These are phyloP conservation scores for Aureoboletus auriporus DNA, from an alignment of 768 basidiomycete genomes.

Conservation along the genomic window DNA sequence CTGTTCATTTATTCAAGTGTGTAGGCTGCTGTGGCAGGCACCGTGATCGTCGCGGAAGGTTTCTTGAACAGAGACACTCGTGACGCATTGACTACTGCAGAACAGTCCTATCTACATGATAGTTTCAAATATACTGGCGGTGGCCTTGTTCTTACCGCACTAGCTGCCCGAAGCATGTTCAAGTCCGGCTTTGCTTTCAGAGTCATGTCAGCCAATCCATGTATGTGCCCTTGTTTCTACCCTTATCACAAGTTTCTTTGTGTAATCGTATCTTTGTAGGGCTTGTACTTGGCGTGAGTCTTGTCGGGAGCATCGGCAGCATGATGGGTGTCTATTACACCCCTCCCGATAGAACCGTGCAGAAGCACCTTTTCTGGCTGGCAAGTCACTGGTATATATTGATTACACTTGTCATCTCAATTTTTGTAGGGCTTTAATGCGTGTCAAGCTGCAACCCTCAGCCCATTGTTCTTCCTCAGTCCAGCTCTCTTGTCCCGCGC, in stretches of 20 bases:
- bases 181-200: constrained; percentile 62
- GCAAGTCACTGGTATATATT: constrained; percentile 35
- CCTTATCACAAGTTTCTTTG: background rate
- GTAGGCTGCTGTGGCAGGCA: constrained; percentile 70
- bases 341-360: constrained; percentile 66
- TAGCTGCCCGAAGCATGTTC: constrained; percentile 78
- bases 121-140: constrained; percentile 83
- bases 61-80: constrained; percentile 78
- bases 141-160: constrained; percentile 71
- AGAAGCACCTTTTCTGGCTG: constrained; percentile 81
- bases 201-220: constrained; percentile 82
- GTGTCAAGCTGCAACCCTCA: constrained; percentile 82
- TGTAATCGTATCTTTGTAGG: constrained; percentile 36
- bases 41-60: constrained; percentile 57
- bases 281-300: constrained; percentile 78
- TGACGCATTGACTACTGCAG: constrained; percentile 55
- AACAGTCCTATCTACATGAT: constrained; percentile 68
- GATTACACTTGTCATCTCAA: background rate
- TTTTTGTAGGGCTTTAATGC: constrained; percentile 68
- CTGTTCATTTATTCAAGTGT: constrained; percentile 1
- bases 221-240: constrained; percentile 34
- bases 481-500: constrained; percentile 85
- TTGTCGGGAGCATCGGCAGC: constrained; percentile 73
- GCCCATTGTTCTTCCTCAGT: constrained; percentile 84
- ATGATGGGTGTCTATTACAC: constrained; percentile 85